phyloP scores from a whole-genome alignment of 1,284 basidiomycete species.

The Ustilago bromivora region DNA sequence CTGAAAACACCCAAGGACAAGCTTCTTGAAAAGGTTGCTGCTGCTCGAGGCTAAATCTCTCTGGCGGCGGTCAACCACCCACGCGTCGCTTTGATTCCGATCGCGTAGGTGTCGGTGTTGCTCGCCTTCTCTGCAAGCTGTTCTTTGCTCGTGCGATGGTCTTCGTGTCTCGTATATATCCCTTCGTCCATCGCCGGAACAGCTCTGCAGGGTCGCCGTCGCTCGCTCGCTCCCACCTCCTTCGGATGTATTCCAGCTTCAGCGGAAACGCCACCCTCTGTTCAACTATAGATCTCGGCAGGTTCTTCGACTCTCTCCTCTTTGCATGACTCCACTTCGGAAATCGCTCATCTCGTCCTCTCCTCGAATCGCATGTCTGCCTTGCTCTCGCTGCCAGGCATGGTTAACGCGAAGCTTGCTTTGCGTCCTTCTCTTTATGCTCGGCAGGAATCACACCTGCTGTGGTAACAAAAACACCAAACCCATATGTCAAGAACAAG shows the following conservation, averaged over 20 bases:
- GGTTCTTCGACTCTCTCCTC: constrained; percentile 23
- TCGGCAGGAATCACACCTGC: constrained; percentile 5
- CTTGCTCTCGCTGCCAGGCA: neutral
- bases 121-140: constrained; percentile 4
- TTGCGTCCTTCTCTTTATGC: constrained; percentile 10
- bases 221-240: neutral
- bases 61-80: constrained; percentile 24
- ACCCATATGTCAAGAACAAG: neutral
- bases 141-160: constrained; percentile 20
- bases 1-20: constrained; percentile 66
- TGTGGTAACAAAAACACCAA: constrained; percentile 1
- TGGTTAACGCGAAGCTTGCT: neutral
- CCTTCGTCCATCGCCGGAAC: constrained; percentile 20
- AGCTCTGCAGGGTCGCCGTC: neutral
- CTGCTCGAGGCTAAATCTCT: constrained; percentile 35
- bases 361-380: constrained; percentile 17
- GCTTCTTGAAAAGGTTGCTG: constrained; percentile 66
- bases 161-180: constrained; percentile 23
- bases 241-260: constrained; percentile 23
- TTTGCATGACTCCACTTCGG: constrained; percentile 14
- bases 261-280: constrained; percentile 24
- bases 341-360: constrained; percentile 8
- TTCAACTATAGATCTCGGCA: constrained; percentile 40
- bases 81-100: constrained; percentile 31
- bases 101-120: constrained; percentile 21